phyloP scores from a whole-genome alignment of 108 stramenopile species.

The Aurantiochytrium sp. region DNA sequence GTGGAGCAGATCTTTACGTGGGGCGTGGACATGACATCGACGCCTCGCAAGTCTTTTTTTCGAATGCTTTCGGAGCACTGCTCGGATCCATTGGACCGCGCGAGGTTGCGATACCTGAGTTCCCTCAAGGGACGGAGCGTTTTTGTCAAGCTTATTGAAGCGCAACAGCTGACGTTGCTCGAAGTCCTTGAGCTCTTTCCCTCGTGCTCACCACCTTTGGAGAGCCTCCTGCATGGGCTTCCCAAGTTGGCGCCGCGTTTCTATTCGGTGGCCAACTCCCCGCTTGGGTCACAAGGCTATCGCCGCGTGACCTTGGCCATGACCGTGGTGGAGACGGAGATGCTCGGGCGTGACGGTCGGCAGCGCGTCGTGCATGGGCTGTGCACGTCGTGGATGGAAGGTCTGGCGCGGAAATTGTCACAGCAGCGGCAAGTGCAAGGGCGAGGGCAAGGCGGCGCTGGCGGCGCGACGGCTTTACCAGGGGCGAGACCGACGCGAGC shows the following conservation, averaged over 20 bases:
- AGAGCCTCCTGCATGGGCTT: constrained; percentile 58
- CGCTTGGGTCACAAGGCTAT: constrained; percentile 43
- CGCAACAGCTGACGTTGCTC: constrained; percentile 58
- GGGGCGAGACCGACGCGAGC: not conserved
- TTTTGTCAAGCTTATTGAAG: not conserved
- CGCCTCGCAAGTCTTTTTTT: constrained; percentile 61
- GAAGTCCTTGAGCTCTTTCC: constrained; percentile 79
- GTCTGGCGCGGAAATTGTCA: not conserved
- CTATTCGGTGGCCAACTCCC: constrained; percentile 82
- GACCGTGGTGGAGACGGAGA: constrained; percentile 61
- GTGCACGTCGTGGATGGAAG: constrained; percentile 68
- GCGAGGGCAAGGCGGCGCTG: constrained; percentile 27
- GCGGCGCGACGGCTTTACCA: not conserved
- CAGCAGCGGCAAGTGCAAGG: not conserved
- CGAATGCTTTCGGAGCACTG: constrained; percentile 56
- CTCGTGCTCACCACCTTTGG: constrained; percentile 62
- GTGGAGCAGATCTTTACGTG: constrained; percentile 55
- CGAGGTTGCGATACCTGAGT: constrained; percentile 51
- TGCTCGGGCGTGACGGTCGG: not conserved
- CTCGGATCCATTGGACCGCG: constrained; percentile 45
- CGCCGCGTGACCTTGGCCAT: constrained; percentile 63
- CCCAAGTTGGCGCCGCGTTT: constrained; percentile 73
- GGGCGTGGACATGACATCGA: constrained; percentile 61
- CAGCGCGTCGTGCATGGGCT: not conserved
- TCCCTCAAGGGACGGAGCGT: constrained; percentile 31